These are phyloP conservation scores for Lunularia cruciata DNA, from an alignment of 225 moss, liverwort and hornwort species.

Conservation along the genomic window DNA sequence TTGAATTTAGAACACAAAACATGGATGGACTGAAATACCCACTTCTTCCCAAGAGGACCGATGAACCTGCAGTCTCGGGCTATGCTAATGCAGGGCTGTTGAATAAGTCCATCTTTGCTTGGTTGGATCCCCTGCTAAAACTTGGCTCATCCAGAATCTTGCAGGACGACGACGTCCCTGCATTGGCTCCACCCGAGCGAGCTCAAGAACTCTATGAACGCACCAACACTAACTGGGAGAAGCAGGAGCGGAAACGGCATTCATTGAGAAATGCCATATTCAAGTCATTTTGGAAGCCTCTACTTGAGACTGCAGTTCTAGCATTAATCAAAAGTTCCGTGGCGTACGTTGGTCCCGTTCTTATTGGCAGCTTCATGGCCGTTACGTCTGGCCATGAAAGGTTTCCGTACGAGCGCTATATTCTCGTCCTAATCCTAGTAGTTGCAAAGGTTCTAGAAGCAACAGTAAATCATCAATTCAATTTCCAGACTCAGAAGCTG, in stretches of 20 bases:
- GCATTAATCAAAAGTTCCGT: slow-evolving; percentile 46
- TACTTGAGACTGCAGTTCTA: slow-evolving; percentile 31
- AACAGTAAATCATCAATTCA: slow-evolving; percentile 48
- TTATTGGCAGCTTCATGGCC: slow-evolving; percentile 61
- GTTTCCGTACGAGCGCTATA: slow-evolving; percentile 52
- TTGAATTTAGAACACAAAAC: too few relatives aligned
- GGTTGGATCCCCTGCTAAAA: slow-evolving; percentile 63
- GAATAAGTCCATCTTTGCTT: slow-evolving; percentile 56
- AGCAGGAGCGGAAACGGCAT: too few relatives aligned
- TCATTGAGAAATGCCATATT: slow-evolving; percentile 41
- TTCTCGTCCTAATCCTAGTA: slow-evolving; percentile 51
- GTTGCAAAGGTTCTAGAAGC: slow-evolving; percentile 56
- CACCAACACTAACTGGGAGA: slow-evolving; percentile 41
- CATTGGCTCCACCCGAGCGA: slow-evolving; percentile 37
- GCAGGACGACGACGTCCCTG: slow-evolving; percentile 58
- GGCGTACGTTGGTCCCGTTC: slow-evolving; percentile 57
- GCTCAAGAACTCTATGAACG: slow-evolving; percentile 36
- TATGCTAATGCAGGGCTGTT: slow-evolving; percentile 30
- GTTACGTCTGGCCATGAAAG: slow-evolving; percentile 37
- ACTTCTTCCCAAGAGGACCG: background rate
- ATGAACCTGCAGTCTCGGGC: slow-evolving; percentile 1
- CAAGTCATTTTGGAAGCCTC: slow-evolving; percentile 27
- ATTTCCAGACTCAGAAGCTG: slow-evolving; percentile 58
- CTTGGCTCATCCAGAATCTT: slow-evolving; percentile 35
- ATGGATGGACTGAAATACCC: background rate